Percentiles rank a stretch among this genome's conserved stretches.
Conservation (phyloP, 768 basidiomycete genomes). For the Kwoniella bestiolae region DNA sequence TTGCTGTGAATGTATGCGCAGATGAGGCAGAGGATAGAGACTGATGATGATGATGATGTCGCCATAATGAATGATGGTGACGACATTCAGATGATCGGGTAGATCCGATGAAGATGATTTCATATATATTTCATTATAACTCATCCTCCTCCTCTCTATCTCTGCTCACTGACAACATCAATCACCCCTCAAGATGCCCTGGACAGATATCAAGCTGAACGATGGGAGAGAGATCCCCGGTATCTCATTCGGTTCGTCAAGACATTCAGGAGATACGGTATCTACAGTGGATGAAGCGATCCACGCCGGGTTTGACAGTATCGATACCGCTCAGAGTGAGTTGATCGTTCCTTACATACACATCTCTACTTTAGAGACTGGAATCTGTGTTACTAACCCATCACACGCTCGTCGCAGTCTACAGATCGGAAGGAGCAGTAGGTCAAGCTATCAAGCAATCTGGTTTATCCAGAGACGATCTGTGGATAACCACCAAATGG, state of each 20-base stretch:
- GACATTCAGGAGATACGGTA: conserved; percentile 22
- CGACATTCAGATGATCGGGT: no score
- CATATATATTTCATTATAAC: background rate
- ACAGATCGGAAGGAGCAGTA: conserved; percentile 44
- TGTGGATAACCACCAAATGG: conserved; percentile 51
- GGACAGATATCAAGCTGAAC: conserved; percentile 41
- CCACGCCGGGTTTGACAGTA: conserved; percentile 48
- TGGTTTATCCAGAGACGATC: conserved; percentile 28
- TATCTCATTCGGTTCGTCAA: conserved; percentile 45
- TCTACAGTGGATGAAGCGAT: conserved; percentile 42
- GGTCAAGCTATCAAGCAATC: conserved; percentile 41
- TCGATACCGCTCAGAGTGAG: conserved; percentile 49
- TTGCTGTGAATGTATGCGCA: no score
- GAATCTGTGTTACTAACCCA: background rate
- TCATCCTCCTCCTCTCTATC: background rate
- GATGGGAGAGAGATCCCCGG: conserved; percentile 45
- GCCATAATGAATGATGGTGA: no score
- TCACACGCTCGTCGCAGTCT: conserved; percentile 20
- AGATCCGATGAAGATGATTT: no score
- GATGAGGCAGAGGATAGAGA: no score
- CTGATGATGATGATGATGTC: no score
- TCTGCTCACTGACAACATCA: background rate
- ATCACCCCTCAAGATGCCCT: conserved; percentile 21
- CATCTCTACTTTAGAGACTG: background rate
- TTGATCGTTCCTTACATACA: background rate